Evolutionary conservation across 108 stramenopile genomes (phyloP).

Genomic region (Cyclotella cryptica): DNA sequence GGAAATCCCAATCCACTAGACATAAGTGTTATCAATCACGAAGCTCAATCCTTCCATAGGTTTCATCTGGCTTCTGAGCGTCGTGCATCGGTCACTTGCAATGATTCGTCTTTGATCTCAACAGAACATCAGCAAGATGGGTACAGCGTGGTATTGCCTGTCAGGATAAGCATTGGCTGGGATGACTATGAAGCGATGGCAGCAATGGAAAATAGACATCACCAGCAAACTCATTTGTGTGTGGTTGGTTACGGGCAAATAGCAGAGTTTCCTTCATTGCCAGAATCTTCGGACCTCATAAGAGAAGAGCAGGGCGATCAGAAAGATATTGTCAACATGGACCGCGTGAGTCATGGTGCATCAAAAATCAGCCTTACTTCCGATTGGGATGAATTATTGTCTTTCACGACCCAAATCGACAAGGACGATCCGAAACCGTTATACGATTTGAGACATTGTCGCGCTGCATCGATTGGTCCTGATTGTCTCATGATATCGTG

Average conservation of each 20-base stretch:
- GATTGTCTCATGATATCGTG: slow-evolving; percentile 82
- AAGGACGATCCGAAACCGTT: slow-evolving; percentile 7
- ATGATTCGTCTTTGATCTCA: background rate
- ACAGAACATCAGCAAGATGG: background rate
- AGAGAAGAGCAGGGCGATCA: background rate
- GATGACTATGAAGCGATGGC: slow-evolving; percentile 12
- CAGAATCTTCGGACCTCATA: slow-evolving; percentile 9
- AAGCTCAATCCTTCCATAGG: slow-evolving; percentile 39
- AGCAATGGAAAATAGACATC: background rate
- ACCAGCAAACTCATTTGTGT: slow-evolving; percentile 3
- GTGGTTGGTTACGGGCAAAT: slow-evolving; percentile 39
- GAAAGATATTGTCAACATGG: no score
- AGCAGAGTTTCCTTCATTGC: slow-evolving; percentile 29
- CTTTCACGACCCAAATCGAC: background rate
- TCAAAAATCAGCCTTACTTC: slow-evolving; percentile 37
- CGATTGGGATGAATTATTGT: slow-evolving; percentile 23
- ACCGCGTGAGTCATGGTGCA: background rate
- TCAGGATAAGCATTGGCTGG: slow-evolving; percentile 21
- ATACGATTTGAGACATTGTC: slow-evolving; percentile 51
- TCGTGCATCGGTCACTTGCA: slow-evolving; percentile 13
- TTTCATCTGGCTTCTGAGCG: slow-evolving; percentile 52
- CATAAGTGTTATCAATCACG: slow-evolving; percentile 16
- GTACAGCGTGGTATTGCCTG: slow-evolving; percentile 30
- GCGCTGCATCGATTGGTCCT: slow-evolving; percentile 63
- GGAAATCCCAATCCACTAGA: background rate